Base-by-base conservation (phyloP, 495 filamentous ascomycete species). In the Tuber umbilicatum region DNA sequence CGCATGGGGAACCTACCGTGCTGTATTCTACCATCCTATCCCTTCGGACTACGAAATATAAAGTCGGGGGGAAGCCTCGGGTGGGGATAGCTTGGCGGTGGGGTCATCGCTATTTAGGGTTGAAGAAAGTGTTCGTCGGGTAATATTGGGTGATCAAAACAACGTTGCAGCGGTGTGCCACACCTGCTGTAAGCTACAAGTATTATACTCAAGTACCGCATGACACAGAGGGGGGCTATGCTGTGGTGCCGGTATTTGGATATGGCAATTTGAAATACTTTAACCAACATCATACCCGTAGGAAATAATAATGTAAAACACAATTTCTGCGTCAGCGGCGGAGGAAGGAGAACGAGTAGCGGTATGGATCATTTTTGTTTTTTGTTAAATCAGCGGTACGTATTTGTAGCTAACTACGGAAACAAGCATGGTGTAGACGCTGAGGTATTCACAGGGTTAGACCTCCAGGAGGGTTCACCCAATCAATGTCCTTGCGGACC, bases 21-120 rank as follows among this genome's bases (percentile, higher is more conserved):
- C 42, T 0, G 43, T 47, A 47, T 19, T 40, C 38, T 2, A 39
- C 6, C 5, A 6, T 23, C 45, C 19, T 70, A 69, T 73, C 39
- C 5, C 39, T 9, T 78, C 74, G 71, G n/a, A 67, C 73, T 73
- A 31, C 5, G 19, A 27, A 4, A 41, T 38, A 35, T 70, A 19
- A 73, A 16, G 55, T n/a, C 37, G n/a, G 55, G 41, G 60, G 41
- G 37, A 68, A 39, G 47, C 64, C 27, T 5, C 64, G 43, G n/a
- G 68, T 68, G 10, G 70, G 73, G 41, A 21, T 39, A 40, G 68
- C 74, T 72, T 72, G 73, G 72, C 74, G 60, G 75, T 76, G 74
- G 72, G 69, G 70, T 72, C 73, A 76, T 42, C 16, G 60, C 72
- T 70, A 76, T 75, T 76, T 76, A 68, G 74, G 76, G 76, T 77